Percentiles rank a stretch among this genome's conserved stretches.
Evolutionary conservation across 371 early-diverging fungal species (phyloP).

Genomic region (Apophysomyces sp.): DNA sequence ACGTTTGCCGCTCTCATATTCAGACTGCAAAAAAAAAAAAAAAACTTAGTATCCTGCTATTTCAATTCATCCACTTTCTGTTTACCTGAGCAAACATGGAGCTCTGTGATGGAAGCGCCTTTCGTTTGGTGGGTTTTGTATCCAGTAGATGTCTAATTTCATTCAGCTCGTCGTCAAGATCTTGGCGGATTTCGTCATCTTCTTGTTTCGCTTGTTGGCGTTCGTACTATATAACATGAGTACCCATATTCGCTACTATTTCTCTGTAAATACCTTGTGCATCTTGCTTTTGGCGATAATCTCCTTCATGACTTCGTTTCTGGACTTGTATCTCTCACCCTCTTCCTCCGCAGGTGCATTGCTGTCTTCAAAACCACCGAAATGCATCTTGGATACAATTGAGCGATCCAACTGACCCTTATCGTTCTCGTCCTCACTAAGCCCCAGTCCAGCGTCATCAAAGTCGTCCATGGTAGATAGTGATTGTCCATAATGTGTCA

Average conservation of each 20-base stretch:
- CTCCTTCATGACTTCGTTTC: conserved; percentile 95
- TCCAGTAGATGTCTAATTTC: conserved; percentile 74
- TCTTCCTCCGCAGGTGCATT: conserved; percentile 39
- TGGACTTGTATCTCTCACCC: conserved; percentile 69
- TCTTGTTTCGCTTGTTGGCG: conserved; percentile 84
- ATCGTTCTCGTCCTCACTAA: conserved; percentile 68
- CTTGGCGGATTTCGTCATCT: conserved; percentile 72
- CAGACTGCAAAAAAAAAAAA: not conserved
- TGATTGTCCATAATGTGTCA: conserved; percentile 94
- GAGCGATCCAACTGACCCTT: conserved; percentile 67
- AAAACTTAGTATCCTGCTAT: not conserved
- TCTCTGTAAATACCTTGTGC: conserved; percentile 59
- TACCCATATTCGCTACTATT: not conserved
- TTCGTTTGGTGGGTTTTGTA: conserved; percentile 31
- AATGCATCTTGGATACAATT: conserved; percentile 76
- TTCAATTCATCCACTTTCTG: conserved; percentile 1
- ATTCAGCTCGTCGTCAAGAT: conserved; percentile 88
- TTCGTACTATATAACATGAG: conserved; percentile 51
- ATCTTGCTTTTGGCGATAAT: conserved; percentile 95
- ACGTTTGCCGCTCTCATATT: conserved; percentile 23
- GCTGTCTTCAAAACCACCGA: conserved; percentile 84
- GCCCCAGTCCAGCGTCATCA: conserved; percentile 63
- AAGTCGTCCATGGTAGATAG: conserved; percentile 83
- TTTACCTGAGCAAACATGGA: conserved; percentile 31
- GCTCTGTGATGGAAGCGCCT: conserved; percentile 47